These are phyloP conservation scores for Fraxinus paxiana DNA, from an alignment of 305 asterid species.

Conservation along the genomic window DNA sequence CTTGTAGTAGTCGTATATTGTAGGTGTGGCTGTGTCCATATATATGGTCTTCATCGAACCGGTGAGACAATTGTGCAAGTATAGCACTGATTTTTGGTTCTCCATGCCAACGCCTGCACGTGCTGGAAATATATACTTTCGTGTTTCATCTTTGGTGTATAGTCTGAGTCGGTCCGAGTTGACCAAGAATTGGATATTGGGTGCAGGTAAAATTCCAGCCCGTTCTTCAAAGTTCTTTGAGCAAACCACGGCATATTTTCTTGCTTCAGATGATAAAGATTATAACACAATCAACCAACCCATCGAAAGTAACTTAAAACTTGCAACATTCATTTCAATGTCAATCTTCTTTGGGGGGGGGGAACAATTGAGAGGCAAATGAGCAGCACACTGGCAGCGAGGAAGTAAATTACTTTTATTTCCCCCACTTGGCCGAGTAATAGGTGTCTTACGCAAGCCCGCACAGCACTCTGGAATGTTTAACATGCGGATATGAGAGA, in stretches of 20 bases:
- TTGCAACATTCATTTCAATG: background rate
- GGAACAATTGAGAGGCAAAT: background rate
- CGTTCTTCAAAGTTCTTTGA: background rate
- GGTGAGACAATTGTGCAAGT: conserved; percentile 37
- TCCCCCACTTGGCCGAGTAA: background rate
- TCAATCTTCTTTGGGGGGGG: background rate
- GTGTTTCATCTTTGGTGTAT: background rate
- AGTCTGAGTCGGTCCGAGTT: background rate
- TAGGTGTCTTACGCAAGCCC: background rate
- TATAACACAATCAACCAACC: background rate
- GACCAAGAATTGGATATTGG: background rate
- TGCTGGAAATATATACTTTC: conserved; percentile 3
- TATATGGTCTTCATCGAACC: background rate
- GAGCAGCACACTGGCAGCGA: background rate
- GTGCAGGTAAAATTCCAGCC: background rate
- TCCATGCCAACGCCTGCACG: conserved; percentile 35
- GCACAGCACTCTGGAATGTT: background rate
- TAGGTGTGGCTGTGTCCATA: background rate
- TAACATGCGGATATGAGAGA: background rate
- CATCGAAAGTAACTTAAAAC: background rate
- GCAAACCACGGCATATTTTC: conserved; percentile 15
- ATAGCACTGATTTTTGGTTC: conserved; percentile 39
- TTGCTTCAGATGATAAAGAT: background rate
- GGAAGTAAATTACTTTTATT: background rate
- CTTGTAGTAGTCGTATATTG: background rate